phyloP scores from a whole-genome alignment of 106 monocot genomes.

The Cymbidium sinense region DNA sequence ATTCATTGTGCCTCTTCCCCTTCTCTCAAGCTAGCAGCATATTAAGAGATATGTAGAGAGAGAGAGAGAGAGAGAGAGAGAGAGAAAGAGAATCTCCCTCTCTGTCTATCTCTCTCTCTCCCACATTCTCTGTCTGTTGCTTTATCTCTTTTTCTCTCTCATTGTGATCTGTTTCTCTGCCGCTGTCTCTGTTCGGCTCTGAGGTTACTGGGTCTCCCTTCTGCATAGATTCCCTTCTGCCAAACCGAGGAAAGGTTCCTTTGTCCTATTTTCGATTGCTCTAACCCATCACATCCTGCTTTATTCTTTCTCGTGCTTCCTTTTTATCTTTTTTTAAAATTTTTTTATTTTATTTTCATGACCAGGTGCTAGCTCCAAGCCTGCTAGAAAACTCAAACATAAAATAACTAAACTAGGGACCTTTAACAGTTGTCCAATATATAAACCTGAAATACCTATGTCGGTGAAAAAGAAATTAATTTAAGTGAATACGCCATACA shows the following conservation, averaged over 20 bases:
- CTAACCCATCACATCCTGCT: background rate
- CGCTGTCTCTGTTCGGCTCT: background rate
- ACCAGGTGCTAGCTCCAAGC: no score
- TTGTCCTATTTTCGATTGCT: slow-evolving; percentile 13
- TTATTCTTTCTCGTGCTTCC: background rate
- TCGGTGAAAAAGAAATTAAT: no score
- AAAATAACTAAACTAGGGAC: no score
- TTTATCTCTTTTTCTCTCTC: slow-evolving; percentile 10
- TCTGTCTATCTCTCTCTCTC: slow-evolving; percentile 13
- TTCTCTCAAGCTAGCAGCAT: background rate
- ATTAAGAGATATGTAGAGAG: background rate
- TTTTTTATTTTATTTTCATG: no score
- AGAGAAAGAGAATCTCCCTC: slow-evolving; percentile 2
- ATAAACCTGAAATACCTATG: no score
- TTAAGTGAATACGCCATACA: no score
- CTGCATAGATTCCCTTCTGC: slow-evolving; percentile 55
- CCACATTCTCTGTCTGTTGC: no score
- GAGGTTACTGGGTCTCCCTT: slow-evolving; percentile 9
- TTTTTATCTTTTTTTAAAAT: background rate
- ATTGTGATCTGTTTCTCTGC: background rate
- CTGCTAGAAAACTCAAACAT: no score
- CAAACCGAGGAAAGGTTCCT: slow-evolving; percentile 64
- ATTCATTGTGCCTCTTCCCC: background rate
- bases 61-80: no score
- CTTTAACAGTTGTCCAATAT: no score